phyloP scores from a whole-genome alignment of 2,329 filamentous ascomycete genomes.

The Cladosporium sp. region DNA sequence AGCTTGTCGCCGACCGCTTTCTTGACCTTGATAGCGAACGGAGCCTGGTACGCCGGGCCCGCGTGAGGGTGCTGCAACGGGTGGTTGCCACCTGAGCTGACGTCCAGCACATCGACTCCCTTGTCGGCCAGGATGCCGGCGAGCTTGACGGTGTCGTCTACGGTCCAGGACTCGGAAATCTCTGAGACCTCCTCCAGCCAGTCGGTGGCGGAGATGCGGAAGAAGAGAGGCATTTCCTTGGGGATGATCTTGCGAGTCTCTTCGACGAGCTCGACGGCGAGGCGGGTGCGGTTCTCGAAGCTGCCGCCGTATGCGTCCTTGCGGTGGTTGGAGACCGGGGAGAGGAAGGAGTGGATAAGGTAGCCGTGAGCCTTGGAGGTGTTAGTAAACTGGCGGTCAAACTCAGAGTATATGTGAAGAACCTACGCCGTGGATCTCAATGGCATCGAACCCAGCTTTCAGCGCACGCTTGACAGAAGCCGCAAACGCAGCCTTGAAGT shows the following conservation, averaged over 20 bases:
- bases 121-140: conserved; percentile 66
- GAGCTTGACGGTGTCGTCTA: conserved; percentile 63
- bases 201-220: conserved; percentile 73
- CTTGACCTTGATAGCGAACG: conserved; percentile 71
- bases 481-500: conserved; percentile 63
- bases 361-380: conserved; percentile 74
- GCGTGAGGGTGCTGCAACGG: conserved; percentile 54
- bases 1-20: conserved; percentile 70
- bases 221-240: conserved; percentile 67
- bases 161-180: conserved; percentile 64
- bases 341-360: conserved; percentile 69
- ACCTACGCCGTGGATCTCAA: conserved; percentile 71
- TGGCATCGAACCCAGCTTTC: conserved; percentile 69
- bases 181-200: conserved; percentile 66
- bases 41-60: conserved; percentile 70
- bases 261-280: conserved; percentile 53
- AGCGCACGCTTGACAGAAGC: conserved; percentile 58
- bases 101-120: conserved; percentile 81
- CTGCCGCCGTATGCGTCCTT: conserved; percentile 68
- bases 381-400: neutral
- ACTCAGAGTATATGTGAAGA: neutral
- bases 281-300: conserved; percentile 69
- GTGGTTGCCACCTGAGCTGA: conserved; percentile 74
- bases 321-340: conserved; percentile 68
- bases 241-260: conserved; percentile 64